These are phyloP conservation scores for Podospora conica DNA, from an alignment of 495 filamentous ascomycete species.

Conservation along the genomic window DNA sequence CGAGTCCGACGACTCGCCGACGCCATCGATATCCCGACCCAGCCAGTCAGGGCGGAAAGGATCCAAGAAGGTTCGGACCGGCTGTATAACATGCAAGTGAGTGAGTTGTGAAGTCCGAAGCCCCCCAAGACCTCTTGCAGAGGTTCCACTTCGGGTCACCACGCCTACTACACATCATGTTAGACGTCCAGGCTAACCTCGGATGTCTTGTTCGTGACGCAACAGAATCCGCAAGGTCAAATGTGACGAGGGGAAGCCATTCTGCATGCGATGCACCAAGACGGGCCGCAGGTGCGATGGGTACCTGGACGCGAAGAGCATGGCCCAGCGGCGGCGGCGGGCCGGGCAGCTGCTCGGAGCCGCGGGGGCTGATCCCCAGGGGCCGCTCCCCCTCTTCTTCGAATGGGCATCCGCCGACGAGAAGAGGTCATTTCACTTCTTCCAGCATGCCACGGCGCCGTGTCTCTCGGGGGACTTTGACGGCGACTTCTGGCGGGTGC, in stretches of 20 bases:
- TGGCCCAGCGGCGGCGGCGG: slow-evolving; percentile 26
- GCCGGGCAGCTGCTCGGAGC: slow-evolving; percentile 7
- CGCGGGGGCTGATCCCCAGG: slow-evolving; percentile 11
- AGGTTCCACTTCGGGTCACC: background rate
- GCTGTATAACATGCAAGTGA: slow-evolving; percentile 36
- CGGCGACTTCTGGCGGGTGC: slow-evolving; percentile 49
- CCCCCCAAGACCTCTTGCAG: background rate
- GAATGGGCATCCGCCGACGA: slow-evolving; percentile 31
- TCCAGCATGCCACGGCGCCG: slow-evolving; percentile 44
- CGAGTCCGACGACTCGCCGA: slow-evolving; percentile 22
- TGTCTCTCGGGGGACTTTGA: slow-evolving; percentile 46
- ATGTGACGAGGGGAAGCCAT: slow-evolving; percentile 40
- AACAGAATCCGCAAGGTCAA: slow-evolving; percentile 38
- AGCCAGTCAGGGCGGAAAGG: slow-evolving; percentile 28
- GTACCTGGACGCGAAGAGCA: slow-evolving; percentile 30
- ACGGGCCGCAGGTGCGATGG: slow-evolving; percentile 43
- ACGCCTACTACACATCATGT: background rate
- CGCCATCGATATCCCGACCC: slow-evolving; percentile 14
- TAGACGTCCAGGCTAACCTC: slow-evolving; percentile 7
- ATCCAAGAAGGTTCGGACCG: slow-evolving; percentile 32
- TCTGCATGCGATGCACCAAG: slow-evolving; percentile 39
- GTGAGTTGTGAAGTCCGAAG: slow-evolving; percentile 13
- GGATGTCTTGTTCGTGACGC: slow-evolving; percentile 3
- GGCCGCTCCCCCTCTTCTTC: slow-evolving; percentile 17
- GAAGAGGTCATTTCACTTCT: slow-evolving; percentile 47